Conservation (phyloP, 441 rosid species). For the Melastoma candidum region DNA sequence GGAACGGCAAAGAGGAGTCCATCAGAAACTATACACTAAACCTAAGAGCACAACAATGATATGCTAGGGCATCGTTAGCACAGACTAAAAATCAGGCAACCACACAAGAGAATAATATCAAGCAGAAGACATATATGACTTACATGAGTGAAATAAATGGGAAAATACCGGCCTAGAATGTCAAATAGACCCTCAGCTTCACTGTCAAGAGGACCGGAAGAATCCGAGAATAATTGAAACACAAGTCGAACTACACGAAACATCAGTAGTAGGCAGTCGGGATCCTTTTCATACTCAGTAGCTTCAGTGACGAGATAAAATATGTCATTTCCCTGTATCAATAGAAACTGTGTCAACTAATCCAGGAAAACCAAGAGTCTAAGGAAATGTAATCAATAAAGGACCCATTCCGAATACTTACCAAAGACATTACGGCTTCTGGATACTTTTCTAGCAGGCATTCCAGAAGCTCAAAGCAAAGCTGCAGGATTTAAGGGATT, state of each 20-base stretch:
- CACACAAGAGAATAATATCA: neutral
- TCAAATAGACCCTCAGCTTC: constrained; percentile 52
- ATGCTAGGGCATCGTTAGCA: too few relatives aligned
- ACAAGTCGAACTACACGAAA: constrained; percentile 71
- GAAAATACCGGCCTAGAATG: constrained; percentile 68
- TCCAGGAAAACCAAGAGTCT: neutral
- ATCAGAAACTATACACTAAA: too few relatives aligned
- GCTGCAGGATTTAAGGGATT: constrained; percentile 39
- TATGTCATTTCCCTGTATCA: constrained; percentile 47
- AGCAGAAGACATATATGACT: constrained; percentile 17
- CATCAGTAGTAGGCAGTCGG: constrained; percentile 65
- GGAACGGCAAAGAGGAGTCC: too few relatives aligned
- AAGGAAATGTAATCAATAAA: constrained; percentile 1
- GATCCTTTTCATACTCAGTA: constrained; percentile 89
- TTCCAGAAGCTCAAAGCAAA: constrained; percentile 78
- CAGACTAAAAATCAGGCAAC: neutral
- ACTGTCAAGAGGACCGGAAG: constrained; percentile 52
- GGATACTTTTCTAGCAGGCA: constrained; percentile 57
- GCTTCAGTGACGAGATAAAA: constrained; percentile 63
- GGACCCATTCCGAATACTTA: constrained; percentile 22
- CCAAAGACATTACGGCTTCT: constrained; percentile 42
- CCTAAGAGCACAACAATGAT: too few relatives aligned
- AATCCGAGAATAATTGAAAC: constrained; percentile 53
- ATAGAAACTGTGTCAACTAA: constrained; percentile 14
- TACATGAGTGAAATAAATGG: constrained; percentile 91